phyloP scores from a whole-genome alignment of 2,329 filamentous ascomycete genomes.

The Trichocomaceae sp. region DNA sequence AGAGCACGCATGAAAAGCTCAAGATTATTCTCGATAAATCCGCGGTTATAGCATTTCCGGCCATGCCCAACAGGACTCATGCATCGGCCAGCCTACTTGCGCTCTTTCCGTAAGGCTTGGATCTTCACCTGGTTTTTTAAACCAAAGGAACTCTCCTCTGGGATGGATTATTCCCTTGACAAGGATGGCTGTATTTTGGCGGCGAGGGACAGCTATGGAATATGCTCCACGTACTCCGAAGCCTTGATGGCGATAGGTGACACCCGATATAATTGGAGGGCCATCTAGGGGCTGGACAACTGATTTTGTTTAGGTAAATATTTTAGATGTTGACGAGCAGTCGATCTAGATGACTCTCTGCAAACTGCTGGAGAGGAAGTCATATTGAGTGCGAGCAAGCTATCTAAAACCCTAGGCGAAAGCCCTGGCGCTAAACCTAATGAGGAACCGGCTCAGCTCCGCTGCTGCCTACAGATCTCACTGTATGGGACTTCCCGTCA shows the following conservation, averaged over 20 bases:
- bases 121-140: neutral
- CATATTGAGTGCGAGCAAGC: no score
- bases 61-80: slow-evolving; percentile 5
- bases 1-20: neutral
- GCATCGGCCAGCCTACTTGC: slow-evolving; percentile 5
- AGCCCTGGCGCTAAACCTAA: no score
- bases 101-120: neutral
- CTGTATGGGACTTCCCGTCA: no score
- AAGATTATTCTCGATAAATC: neutral
- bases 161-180: neutral
- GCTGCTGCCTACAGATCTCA: no score
- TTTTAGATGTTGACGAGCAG: no score
- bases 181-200: neutral
- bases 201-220: neutral
- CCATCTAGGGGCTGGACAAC: neutral
- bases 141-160: neutral
- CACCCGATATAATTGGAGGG: slow-evolving; percentile 4
- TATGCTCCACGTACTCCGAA: neutral
- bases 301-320: neutral
- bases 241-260: neutral
- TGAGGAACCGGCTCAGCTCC: no score
- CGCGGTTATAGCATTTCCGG: neutral
- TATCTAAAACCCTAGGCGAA: no score
- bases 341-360: no score
- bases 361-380: no score